These are phyloP conservation scores for Irpex sp. DNA, from an alignment of 1,284 basidiomycete genomes.

Conservation along the genomic window DNA sequence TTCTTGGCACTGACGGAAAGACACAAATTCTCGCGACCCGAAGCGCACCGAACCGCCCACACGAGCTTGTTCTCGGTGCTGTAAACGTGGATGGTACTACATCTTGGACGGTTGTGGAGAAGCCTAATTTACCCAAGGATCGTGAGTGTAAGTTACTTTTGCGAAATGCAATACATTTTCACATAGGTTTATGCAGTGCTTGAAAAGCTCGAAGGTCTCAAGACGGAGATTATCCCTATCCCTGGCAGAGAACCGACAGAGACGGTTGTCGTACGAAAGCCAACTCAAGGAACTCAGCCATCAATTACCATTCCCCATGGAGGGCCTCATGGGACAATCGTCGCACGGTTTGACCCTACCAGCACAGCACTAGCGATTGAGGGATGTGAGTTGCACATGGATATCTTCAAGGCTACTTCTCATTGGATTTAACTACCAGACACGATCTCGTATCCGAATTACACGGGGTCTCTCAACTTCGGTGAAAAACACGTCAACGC, in stretches of 20 bases:
- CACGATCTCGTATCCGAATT: constrained; percentile 61
- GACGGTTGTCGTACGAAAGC: constrained; percentile 43
- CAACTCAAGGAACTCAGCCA: constrained; percentile 22
- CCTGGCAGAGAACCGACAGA: constrained; percentile 47
- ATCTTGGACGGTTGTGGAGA: constrained; percentile 40
- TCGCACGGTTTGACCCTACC: constrained; percentile 44
- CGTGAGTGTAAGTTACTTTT: constrained; percentile 30
- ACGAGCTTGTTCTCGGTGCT: constrained; percentile 47
- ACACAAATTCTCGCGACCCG: constrained; percentile 44
- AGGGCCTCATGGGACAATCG: constrained; percentile 56
- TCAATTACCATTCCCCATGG: constrained; percentile 63
- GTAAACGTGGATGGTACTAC: constrained; percentile 29
- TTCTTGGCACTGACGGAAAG: constrained; percentile 50
- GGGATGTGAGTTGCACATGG: constrained; percentile 46
- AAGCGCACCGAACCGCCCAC: constrained; percentile 46
- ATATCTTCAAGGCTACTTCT: no score
- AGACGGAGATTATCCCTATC: constrained; percentile 40
- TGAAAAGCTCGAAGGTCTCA: constrained; percentile 36
- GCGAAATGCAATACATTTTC: not conserved
- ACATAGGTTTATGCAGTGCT: constrained; percentile 31
- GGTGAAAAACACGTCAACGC: constrained; percentile 38
- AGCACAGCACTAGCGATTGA: constrained; percentile 48
- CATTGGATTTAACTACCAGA: constrained; percentile 31
- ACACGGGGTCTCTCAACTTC: constrained; percentile 67
- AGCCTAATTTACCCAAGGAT: constrained; percentile 33